Evolutionary conservation across 768 basidiomycete species (phyloP).

Genomic region (Artomyces pyxidatus): DNA sequence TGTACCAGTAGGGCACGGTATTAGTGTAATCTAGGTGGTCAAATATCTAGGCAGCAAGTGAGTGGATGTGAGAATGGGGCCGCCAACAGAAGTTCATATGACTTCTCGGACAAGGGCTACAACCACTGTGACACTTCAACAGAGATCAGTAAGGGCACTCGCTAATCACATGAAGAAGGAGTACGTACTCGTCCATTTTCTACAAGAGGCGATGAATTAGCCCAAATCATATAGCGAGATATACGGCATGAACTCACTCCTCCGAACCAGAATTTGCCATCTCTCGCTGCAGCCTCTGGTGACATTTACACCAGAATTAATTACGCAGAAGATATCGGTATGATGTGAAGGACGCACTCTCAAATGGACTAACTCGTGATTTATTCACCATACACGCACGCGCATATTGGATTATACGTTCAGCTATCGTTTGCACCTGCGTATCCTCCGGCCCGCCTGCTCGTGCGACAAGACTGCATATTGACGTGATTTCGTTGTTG

Average conservation of each 20-base stretch:
- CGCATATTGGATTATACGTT: conserved; percentile 64
- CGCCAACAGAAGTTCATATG: conserved; percentile 21
- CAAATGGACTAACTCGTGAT: conserved; percentile 63
- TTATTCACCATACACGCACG: conserved; percentile 61
- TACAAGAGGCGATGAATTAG: conserved; percentile 21
- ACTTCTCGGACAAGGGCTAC: conserved; percentile 64
- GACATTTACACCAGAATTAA: conserved; percentile 1
- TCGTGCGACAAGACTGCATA: conserved; percentile 54
- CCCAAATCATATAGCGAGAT: conserved; percentile 1
- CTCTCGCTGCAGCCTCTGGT: conserved; percentile 53
- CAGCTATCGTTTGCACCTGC: conserved; percentile 64
- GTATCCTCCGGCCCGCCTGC: conserved; percentile 37
- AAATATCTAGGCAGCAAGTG: neutral
- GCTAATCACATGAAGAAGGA: neutral
- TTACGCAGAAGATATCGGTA: conserved; percentile 1
- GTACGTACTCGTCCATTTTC: conserved; percentile 76
- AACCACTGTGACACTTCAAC: conserved; percentile 57
- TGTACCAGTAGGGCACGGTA: neutral
- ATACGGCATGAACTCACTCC: conserved; percentile 49
- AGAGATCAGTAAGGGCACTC: conserved; percentile 7
- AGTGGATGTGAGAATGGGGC: conserved; percentile 3
- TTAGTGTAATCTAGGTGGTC: neutral
- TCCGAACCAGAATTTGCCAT: conserved; percentile 59
- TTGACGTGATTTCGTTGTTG: conserved; percentile 57
- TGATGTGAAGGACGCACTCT: conserved; percentile 37